phyloP scores from a whole-genome alignment of 2,329 filamentous ascomycete genomes.

The Reticulascus tulasneorum region DNA sequence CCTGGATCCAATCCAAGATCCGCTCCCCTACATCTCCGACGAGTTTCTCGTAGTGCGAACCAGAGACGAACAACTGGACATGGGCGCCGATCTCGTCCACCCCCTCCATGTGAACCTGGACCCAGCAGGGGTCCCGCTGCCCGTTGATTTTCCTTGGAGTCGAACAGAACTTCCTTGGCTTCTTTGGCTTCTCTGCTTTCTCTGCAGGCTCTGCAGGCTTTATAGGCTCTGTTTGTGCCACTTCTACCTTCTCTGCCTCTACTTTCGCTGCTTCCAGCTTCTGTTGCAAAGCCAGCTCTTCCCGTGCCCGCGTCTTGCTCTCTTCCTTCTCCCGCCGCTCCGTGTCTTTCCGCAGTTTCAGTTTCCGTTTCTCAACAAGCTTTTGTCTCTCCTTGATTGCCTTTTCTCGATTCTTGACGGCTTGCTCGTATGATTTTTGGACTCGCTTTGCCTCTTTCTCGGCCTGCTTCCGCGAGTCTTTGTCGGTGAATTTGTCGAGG shows the following conservation, averaged over 20 bases:
- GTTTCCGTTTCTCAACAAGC: slow-evolving; percentile 49
- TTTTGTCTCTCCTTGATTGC: slow-evolving; percentile 61
- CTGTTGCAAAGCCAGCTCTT: slow-evolving; percentile 22
- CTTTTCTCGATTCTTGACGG: slow-evolving; percentile 63
- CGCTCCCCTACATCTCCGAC: slow-evolving; percentile 69
- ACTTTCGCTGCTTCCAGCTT: slow-evolving; percentile 26
- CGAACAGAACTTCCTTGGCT: slow-evolving; percentile 75
- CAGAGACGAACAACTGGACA: slow-evolving; percentile 72
- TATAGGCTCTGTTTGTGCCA: slow-evolving; percentile 16
- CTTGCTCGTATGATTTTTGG: slow-evolving; percentile 62
- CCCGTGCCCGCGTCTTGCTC: slow-evolving; percentile 23
- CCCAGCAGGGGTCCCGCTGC: slow-evolving; percentile 66
- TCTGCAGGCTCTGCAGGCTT: slow-evolving; percentile 8
- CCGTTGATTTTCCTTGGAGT: slow-evolving; percentile 56
- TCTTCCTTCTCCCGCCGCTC: slow-evolving; percentile 25
- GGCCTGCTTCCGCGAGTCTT: slow-evolving; percentile 61
- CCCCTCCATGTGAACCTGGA: slow-evolving; percentile 74
- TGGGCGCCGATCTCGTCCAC: slow-evolving; percentile 85
- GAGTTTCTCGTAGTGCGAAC: slow-evolving; percentile 69
- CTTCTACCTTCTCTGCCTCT: slow-evolving; percentile 5
- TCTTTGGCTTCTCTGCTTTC: slow-evolving; percentile 32
- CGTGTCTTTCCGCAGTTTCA: slow-evolving; percentile 38
- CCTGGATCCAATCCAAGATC: slow-evolving; percentile 67
- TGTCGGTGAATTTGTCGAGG: slow-evolving; percentile 55
- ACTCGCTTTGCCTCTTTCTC: slow-evolving; percentile 63